Evolutionary conservation across 192 early-diverging fungal species (phyloP).

Genomic region (Gorgonomyces haynaldii): DNA sequence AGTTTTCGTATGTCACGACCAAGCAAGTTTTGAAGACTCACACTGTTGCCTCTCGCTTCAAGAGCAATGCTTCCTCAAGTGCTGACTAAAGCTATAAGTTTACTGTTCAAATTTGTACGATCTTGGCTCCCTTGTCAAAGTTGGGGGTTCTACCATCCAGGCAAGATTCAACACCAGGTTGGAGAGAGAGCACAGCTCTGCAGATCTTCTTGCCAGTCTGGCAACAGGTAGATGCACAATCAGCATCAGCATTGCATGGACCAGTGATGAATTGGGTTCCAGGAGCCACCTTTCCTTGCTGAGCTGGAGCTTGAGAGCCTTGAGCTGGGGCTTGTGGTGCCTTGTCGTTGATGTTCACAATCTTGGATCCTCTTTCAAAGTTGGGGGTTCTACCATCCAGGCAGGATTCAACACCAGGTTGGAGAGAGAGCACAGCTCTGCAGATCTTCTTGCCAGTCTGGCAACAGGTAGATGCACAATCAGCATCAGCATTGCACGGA

Average conservation of each 20-base stretch:
- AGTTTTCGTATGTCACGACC: too few relatives aligned
- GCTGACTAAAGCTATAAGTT: too few relatives aligned
- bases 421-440: conserved; percentile 5
- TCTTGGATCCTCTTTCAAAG: conserved; percentile 2
- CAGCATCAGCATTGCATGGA: conserved; percentile 1
- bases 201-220: background rate
- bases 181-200: conserved; percentile 1
- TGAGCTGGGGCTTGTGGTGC: too few relatives aligned
- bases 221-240: conserved; percentile 10
- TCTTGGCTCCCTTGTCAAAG: conserved; percentile 4
- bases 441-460: conserved; percentile 4
- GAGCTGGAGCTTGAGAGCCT: background rate
- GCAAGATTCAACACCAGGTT: conserved; percentile 8
- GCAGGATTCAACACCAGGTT: conserved; percentile 8
- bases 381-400: conserved; percentile 8
- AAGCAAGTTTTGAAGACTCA: background rate
- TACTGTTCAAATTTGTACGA: background rate
- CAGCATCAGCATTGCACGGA: conserved; percentile 11
- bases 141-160: conserved; percentile 5
- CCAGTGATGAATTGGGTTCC: conserved; percentile 9
- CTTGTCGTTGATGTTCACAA: conserved; percentile 1
- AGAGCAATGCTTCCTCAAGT: too few relatives aligned
- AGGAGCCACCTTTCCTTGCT: background rate
- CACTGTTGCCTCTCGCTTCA: background rate
- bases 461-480: conserved; percentile 11